Evolutionary conservation across 2,329 filamentous ascomycete genomes (phyloP).

Genomic region (Xylaria sp.): DNA sequence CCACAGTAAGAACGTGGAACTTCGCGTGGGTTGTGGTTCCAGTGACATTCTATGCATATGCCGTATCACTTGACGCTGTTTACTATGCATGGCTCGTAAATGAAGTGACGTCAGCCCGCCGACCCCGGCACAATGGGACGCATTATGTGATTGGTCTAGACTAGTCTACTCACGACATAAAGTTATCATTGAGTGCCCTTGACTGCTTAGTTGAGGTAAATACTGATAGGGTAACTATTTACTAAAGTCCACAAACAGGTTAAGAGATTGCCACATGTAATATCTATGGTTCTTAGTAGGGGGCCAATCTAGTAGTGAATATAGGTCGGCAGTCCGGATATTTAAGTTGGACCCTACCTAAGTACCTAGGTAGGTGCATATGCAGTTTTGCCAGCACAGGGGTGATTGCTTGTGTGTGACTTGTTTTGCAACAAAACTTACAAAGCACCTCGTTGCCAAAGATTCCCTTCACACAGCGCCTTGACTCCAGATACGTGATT

Average conservation of each 20-base stretch:
- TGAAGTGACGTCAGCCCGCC: background rate
- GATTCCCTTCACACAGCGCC: background rate
- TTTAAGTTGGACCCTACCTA: background rate
- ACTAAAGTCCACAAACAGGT: background rate
- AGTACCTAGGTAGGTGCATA: background rate
- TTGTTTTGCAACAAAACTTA: background rate
- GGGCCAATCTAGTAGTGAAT: background rate
- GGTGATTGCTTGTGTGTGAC: background rate
- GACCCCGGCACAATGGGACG: background rate
- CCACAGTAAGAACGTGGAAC: too few relatives aligned
- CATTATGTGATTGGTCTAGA: background rate
- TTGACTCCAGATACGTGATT: too few relatives aligned
- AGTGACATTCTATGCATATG: too few relatives aligned
- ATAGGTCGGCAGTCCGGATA: background rate
- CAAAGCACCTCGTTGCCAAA: background rate
- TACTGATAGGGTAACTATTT: background rate
- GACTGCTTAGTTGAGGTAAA: background rate
- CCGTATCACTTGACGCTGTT: too few relatives aligned
- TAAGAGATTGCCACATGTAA: background rate
- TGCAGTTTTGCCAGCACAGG: background rate
- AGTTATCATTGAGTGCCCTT: too few relatives aligned
- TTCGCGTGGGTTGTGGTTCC: too few relatives aligned
- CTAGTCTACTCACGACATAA: background rate
- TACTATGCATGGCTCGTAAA: background rate
- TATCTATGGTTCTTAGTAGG: too few relatives aligned